Percentiles rank a stretch among this genome's conserved stretches.
phyloP scores from a whole-genome alignment of 2,329 filamentous ascomycete species.

The Stachybotrys chartarum region DNA sequence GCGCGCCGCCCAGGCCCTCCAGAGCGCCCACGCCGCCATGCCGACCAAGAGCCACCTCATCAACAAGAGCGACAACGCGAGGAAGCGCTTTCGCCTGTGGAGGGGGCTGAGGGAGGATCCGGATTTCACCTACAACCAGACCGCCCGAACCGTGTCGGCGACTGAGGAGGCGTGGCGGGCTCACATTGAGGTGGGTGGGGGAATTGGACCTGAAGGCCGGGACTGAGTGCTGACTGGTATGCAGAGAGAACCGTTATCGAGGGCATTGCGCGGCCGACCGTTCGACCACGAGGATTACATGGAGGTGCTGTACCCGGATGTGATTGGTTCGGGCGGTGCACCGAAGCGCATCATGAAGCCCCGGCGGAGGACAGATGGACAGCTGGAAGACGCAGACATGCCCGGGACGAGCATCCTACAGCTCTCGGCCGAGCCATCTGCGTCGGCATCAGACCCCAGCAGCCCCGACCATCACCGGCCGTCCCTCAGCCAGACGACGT shows the following conservation, averaged over 20 bases:
- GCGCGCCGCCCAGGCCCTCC: slow-evolving; percentile 45
- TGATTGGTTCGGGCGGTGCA: slow-evolving; percentile 51
- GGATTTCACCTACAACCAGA: slow-evolving; percentile 47
- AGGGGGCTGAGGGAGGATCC: slow-evolving; percentile 49
- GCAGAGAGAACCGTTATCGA: slow-evolving; percentile 51
- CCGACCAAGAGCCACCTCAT: slow-evolving; percentile 56
- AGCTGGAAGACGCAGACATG: slow-evolving; percentile 39
- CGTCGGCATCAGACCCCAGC: slow-evolving; percentile 13
- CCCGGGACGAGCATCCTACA: slow-evolving; percentile 40
- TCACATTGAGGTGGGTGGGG: slow-evolving; percentile 45
- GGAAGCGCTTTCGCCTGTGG: slow-evolving; percentile 57
- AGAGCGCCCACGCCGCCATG: slow-evolving; percentile 47
- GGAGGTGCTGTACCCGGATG: slow-evolving; percentile 53
- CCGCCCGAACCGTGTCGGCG: slow-evolving; percentile 43
- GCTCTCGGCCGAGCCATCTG: slow-evolving; percentile 28
- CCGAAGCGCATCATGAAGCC: slow-evolving; percentile 53
- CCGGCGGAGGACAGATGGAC: slow-evolving; percentile 39
- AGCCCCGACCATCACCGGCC: slow-evolving; percentile 17
- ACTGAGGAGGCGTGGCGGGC: slow-evolving; percentile 50
- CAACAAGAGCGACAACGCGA: slow-evolving; percentile 57
- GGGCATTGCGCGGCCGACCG: slow-evolving; percentile 47
- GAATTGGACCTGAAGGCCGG: background rate
- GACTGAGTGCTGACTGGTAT: background rate
- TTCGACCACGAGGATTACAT: slow-evolving; percentile 56
- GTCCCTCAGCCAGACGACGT: slow-evolving; percentile 20